A percentile compares a stretch with the other conserved stretches of the same genome.
Conservation (phyloP, 208 protist species). For the Wallacemonas sp. region DNA sequence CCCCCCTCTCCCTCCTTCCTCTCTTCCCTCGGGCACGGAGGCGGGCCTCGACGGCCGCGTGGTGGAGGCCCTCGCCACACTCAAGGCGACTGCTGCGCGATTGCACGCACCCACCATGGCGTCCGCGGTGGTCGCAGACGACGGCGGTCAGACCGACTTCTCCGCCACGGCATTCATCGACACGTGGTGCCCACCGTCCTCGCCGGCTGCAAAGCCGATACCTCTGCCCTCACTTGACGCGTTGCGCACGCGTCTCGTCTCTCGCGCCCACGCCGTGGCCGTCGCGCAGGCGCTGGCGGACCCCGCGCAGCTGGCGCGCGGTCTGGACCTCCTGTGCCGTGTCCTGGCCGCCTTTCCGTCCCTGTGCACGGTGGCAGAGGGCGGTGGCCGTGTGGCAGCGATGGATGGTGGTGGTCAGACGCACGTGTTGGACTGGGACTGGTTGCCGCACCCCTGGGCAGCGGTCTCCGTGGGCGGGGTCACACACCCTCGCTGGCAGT, state of each 20-base stretch:
- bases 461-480: not conserved
- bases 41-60: not conserved
- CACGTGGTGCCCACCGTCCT: not conserved
- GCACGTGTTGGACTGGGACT: not conserved
- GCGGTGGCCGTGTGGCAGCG: no score
- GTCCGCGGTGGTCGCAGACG: not conserved
- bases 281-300: not conserved
- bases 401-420: no score
- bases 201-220: no score
- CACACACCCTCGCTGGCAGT: not conserved
- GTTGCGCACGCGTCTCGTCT: not conserved
- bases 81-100: not conserved
- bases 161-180: not conserved
- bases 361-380: not conserved
- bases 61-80: not conserved
- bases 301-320: not conserved
- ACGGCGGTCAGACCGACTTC: not conserved
- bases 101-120: not conserved
- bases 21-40: not conserved
- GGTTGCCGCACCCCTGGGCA: slow-evolving; percentile 1
- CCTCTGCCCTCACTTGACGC: not conserved
- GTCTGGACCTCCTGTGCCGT: not conserved
- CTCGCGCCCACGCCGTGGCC: not conserved
- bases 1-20: no score
- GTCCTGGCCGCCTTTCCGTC: not conserved